These are phyloP conservation scores for Anaeromyces robustus DNA, from an alignment of 192 early-diverging fungal species.

Conservation along the genomic window DNA sequence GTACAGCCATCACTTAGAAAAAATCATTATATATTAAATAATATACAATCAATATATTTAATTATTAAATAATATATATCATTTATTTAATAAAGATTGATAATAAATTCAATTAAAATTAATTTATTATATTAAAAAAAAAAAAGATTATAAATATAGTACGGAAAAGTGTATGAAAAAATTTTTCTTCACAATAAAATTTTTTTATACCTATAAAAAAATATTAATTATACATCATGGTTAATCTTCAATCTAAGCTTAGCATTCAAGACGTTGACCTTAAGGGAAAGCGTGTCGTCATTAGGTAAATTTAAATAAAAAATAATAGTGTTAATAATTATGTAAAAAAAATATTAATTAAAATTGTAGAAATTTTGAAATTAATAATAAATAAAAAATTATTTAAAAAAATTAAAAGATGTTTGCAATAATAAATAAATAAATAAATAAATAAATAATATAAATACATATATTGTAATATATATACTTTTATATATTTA, in stretches of 20 bases:
- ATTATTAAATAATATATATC: too few species aligned
- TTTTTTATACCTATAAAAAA: neutral
- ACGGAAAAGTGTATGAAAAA: neutral
- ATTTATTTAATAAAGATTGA: too few species aligned
- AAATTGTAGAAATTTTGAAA: too few species aligned
- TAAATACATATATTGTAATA: too few species aligned
- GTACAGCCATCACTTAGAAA: neutral
- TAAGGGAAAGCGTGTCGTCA: slow-evolving; percentile 73
- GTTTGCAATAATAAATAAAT: too few species aligned
- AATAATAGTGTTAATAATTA: neutral
- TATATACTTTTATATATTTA: too few species aligned
- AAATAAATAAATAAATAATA: too few species aligned
- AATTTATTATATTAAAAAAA: neutral
- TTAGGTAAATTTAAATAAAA: slow-evolving; percentile 40
- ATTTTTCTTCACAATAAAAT: neutral
- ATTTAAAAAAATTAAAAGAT: too few species aligned
- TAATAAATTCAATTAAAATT: neutral
- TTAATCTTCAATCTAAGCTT: slow-evolving; percentile 40
- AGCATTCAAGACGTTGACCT: slow-evolving; percentile 74
- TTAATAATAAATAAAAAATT: too few species aligned
- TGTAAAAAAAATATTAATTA: slow-evolving; percentile 2
- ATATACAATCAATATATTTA: too few species aligned
- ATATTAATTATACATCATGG: neutral
- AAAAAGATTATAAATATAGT: neutral
- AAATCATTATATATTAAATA: too few species aligned